Base-by-base conservation (phyloP, 768 basidiomycete genomes). In the Pleurotus sapidus region DNA sequence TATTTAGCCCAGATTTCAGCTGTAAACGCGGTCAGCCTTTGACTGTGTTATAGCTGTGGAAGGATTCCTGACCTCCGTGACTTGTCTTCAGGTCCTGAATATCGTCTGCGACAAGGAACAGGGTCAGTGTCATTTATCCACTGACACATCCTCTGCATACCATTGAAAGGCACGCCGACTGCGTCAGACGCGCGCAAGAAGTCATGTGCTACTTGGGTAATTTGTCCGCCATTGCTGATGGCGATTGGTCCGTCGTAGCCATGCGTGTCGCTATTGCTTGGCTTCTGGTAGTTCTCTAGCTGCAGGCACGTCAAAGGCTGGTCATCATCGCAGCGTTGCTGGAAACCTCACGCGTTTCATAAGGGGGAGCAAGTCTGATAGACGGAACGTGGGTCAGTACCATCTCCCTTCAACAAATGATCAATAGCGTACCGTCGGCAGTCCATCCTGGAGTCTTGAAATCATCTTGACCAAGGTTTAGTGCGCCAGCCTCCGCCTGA, bases 211-310 rank as follows among this genome's bases (percentile, higher is more conserved):
- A 88, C 76, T 4, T 78, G 75, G 6, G 78, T 84, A 60, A 87
- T 77, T 18, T 82, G 78, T 54, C 87, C 86, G 61, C 87, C 87
- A 59, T 88, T 87, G 61, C 81, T 83, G 67, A 88, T 87, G 12
- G 85, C 84, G 56, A 89, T 86, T n/a, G 87, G 87, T 3, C 87
- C 87, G 57, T 84, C 80, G 60, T 87, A 87, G 42, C 87, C 87
- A 67, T 88, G 86, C 2, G 79, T 83, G 57, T 84, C 73, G 67
- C 83, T 87, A 73, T 86, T 86, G 23, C 67, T 70, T 1, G 87
- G 86, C 71, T 87, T 87, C 77, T 88, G 87, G 67, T 89, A 88
- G 73, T 88, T 87, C 78, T 89, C 87, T 56, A 88, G 73, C 80
- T 85, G 61, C 9, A 46, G 55, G n/a, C 14, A 6, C 27, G 17